Evolutionary conservation across 345 rosid genomes (phyloP).

Genomic region (Ceriops zippeliana): DNA sequence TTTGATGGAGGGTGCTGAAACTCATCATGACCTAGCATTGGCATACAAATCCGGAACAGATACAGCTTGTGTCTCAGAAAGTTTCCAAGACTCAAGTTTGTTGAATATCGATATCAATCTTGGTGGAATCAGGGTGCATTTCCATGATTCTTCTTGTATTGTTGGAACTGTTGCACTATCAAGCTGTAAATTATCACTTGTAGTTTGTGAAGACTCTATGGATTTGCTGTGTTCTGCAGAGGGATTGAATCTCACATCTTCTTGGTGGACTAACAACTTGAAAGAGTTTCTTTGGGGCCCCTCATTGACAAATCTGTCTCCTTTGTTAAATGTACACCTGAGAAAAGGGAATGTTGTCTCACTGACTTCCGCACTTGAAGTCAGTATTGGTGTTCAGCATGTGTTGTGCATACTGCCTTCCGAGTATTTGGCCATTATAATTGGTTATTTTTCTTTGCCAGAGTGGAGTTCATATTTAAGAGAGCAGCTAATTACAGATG

Average conservation of each 20-base stretch:
- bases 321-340: slow-evolving; percentile 64
- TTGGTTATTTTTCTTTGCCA: slow-evolving; percentile 79
- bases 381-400: slow-evolving; percentile 81
- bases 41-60: slow-evolving; percentile 22
- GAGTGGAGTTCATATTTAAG: slow-evolving; percentile 57
- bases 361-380: slow-evolving; percentile 55
- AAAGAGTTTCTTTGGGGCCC: slow-evolving; percentile 71
- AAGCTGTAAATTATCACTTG: slow-evolving; percentile 40
- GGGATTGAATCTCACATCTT: slow-evolving; percentile 63
- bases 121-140: slow-evolving; percentile 53
- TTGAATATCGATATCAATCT: slow-evolving; percentile 46
- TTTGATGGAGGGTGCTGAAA: slow-evolving; percentile 27
- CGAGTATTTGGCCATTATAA: slow-evolving; percentile 71
- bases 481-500: slow-evolving; percentile 32
- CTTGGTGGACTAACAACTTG: slow-evolving; percentile 53
- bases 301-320: slow-evolving; percentile 42
- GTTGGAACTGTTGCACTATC: slow-evolving; percentile 64
- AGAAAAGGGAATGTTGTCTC: slow-evolving; percentile 46
- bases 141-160: slow-evolving; percentile 74
- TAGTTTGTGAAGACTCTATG: slow-evolving; percentile 39
- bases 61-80: slow-evolving; percentile 26
- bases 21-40: slow-evolving; percentile 15
- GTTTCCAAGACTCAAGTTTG: slow-evolving; percentile 26
- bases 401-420: slow-evolving; percentile 64
- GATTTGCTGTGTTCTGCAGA: slow-evolving; percentile 67